Evolutionary conservation across 495 filamentous ascomycete genomes (phyloP).

Genomic region (Neurospora tetrasperma): DNA sequence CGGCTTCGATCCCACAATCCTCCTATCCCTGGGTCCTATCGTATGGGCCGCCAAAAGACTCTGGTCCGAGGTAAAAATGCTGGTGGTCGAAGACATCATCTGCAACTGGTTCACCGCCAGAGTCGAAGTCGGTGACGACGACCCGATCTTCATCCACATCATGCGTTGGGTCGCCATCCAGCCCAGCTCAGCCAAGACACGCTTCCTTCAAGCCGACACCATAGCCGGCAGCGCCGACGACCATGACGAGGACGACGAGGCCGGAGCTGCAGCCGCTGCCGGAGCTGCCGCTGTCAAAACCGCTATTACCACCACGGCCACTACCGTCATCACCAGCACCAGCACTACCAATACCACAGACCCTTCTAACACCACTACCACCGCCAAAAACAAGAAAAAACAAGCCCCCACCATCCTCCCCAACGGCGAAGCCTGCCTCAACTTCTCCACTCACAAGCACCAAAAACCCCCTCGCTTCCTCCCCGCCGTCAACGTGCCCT

Average conservation of each 20-base stretch:
- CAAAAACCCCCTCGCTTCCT: constrained; percentile 27
- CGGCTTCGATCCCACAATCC: constrained; percentile 29
- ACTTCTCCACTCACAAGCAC: constrained; percentile 36
- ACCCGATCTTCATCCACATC: constrained; percentile 51
- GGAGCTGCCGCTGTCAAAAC: background rate
- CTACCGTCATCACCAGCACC: background rate
- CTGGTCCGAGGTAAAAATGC: constrained; percentile 19
- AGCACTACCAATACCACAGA: constrained; percentile 26
- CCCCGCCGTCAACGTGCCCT: constrained; percentile 26
- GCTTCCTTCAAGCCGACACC: constrained; percentile 49
- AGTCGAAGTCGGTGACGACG: constrained; percentile 44
- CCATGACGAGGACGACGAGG: background rate
- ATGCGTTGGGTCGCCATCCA: constrained; percentile 52
- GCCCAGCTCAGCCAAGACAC: constrained; percentile 38
- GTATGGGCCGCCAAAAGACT: constrained; percentile 31
- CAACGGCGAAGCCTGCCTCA: constrained; percentile 29
- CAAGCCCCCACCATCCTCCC: constrained; percentile 24
- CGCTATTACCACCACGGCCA: background rate
- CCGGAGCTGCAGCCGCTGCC: background rate
- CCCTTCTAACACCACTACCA: constrained; percentile 35
- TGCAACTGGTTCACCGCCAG: constrained; percentile 41
- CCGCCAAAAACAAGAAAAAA: constrained; percentile 38
- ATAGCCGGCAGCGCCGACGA: background rate
- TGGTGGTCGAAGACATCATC: constrained; percentile 17
- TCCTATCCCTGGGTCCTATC: constrained; percentile 26